These are phyloP conservation scores for Blastomyces emzantsi DNA, from an alignment of 2,329 filamentous ascomycete genomes.

Conservation along the genomic window DNA sequence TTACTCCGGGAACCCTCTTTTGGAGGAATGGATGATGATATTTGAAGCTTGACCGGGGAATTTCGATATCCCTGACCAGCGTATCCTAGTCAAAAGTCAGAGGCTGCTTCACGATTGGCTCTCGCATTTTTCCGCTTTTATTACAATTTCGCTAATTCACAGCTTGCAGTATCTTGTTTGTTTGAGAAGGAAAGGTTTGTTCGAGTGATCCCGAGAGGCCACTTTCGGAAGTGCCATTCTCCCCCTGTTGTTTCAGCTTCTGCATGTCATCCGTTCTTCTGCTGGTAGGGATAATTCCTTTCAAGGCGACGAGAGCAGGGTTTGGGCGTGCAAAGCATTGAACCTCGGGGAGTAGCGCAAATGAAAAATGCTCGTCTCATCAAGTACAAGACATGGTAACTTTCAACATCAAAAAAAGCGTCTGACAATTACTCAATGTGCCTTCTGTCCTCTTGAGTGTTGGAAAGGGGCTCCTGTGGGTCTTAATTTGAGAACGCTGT, in stretches of 20 bases:
- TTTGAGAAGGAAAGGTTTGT: not conserved
- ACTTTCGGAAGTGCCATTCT: not conserved
- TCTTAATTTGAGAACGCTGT: not conserved
- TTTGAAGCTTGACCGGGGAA: not conserved
- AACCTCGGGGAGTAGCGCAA: not conserved
- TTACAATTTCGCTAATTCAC: not conserved
- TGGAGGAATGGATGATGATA: not conserved
- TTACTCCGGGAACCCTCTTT: not conserved
- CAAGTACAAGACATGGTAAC: not conserved
- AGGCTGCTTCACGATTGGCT: not conserved
- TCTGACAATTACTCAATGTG: not conserved
- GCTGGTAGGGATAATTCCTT: not conserved
- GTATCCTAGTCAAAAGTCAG: no score
- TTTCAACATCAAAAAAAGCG: not conserved
- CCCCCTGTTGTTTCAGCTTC: constrained; percentile 3
- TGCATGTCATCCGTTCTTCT: not conserved
- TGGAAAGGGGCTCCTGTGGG: not conserved
- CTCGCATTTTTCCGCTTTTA: not conserved
- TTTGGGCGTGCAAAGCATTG: not conserved
- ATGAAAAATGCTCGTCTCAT: not conserved
- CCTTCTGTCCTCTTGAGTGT: not conserved
- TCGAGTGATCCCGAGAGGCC: not conserved
- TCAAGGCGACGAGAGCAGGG: not conserved
- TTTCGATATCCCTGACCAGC: not conserved
- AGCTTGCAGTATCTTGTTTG: no score